Evolutionary conservation across 768 basidiomycete species (phyloP).

Genomic region (Pisolithus orientalis): DNA sequence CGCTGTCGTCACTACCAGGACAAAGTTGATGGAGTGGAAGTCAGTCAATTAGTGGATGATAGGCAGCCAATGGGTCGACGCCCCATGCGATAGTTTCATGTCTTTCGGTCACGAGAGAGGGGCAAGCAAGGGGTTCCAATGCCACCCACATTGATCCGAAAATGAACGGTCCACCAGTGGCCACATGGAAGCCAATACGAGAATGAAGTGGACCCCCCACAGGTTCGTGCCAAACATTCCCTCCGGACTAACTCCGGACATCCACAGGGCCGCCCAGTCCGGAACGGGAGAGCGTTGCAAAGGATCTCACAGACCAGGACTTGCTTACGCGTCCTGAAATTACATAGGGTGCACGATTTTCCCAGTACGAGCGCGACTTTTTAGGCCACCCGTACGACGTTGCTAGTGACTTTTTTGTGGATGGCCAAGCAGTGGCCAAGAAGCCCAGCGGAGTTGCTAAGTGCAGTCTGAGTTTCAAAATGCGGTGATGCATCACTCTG

Average conservation of each 20-base stretch:
- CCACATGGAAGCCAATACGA: constrained; percentile 49
- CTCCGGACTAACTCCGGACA: no score
- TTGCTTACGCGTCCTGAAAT: constrained; percentile 54
- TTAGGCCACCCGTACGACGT: constrained; percentile 44
- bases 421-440: constrained; percentile 2
- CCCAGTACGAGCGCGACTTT: constrained; percentile 23
- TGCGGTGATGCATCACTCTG: no score
- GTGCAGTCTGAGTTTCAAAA: no score
- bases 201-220: constrained; percentile 48
- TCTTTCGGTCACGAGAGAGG: constrained; percentile 47
- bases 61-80: constrained; percentile 30
- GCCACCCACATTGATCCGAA: constrained; percentile 32
- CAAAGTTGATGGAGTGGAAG: no score
- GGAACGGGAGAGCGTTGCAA: not conserved
- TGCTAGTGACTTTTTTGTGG: constrained; percentile 45
- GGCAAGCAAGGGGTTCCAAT: constrained; percentile 37
- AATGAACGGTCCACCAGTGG: constrained; percentile 37
- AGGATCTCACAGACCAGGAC: constrained; percentile 46
- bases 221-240: constrained; percentile 27
- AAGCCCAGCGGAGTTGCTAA: constrained; percentile 1
- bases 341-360: constrained; percentile 33
- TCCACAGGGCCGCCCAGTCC: not conserved
- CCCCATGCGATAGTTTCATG: constrained; percentile 45
- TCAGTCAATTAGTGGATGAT: not conserved
- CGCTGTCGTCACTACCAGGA: not conserved